These are phyloP conservation scores for Lippia alba DNA, from an alignment of 305 asterid species.

Conservation along the genomic window DNA sequence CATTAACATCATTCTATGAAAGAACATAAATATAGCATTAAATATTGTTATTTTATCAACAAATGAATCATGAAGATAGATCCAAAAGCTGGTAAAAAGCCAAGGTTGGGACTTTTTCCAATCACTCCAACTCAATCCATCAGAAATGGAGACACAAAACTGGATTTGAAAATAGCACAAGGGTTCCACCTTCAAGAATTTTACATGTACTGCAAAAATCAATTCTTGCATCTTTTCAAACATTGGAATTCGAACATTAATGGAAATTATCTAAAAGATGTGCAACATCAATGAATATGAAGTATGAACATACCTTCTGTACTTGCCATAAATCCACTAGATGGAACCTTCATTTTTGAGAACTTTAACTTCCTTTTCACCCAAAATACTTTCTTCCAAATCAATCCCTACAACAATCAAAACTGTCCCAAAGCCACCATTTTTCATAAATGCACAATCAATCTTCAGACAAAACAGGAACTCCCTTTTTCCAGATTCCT, in stretches of 20 bases:
- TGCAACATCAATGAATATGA: constrained; percentile 7
- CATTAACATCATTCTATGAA: neutral
- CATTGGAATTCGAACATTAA: neutral
- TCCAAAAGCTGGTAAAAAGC: neutral
- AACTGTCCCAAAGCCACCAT: constrained; percentile 6
- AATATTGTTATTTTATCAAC: neutral
- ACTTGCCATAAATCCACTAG: constrained; percentile 60
- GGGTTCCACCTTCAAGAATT: neutral
- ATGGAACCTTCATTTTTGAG: constrained; percentile 59
- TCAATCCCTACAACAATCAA: neutral
- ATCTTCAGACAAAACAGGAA: constrained; percentile 5
- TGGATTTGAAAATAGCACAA: constrained; percentile 1
- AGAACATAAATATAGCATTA: neutral
- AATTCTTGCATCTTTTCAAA: neutral
- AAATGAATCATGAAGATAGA: neutral
- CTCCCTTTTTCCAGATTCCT: constrained; percentile 12
- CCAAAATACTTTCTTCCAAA: constrained; percentile 16
- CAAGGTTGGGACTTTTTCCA: neutral
- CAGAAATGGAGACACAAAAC: neutral
- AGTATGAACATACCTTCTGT: constrained; percentile 59
- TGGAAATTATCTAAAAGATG: neutral
- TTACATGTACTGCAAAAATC: neutral
- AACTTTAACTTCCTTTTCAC: neutral
- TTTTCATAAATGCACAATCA: neutral
- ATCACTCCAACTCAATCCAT: neutral